phyloP scores from a whole-genome alignment of 768 basidiomycete genomes.

The Mycena kentingensis region DNA sequence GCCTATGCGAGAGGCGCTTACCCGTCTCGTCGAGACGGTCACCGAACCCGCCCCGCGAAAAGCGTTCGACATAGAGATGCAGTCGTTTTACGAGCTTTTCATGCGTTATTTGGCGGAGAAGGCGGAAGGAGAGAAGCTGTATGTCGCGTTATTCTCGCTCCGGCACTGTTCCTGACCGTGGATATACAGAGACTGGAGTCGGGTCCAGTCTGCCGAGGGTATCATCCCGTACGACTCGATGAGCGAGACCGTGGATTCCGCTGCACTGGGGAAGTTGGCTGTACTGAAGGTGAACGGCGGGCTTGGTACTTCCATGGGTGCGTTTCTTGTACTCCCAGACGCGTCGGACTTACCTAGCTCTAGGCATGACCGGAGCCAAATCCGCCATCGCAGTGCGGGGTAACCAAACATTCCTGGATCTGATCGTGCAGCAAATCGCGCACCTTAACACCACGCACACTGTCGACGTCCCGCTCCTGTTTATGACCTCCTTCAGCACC shows the following conservation, averaged over 20 bases:
- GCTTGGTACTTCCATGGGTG: slow-evolving; percentile 87
- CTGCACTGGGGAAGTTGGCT: slow-evolving; percentile 85
- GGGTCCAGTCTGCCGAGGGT: slow-evolving; percentile 79
- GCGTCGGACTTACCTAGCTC: no score
- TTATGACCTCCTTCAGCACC: slow-evolving; percentile 99
- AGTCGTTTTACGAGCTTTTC: slow-evolving; percentile 80
- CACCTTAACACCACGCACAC: slow-evolving; percentile 83
- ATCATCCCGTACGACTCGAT: slow-evolving; percentile 80
- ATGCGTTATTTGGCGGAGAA: slow-evolving; percentile 76
- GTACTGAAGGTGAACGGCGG: slow-evolving; percentile 96
- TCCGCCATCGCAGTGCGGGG: slow-evolving; percentile 94
- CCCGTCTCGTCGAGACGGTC: slow-evolving; percentile 62
- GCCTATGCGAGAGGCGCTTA: slow-evolving; percentile 69
- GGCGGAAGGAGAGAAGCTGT: slow-evolving; percentile 72
- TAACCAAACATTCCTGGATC: slow-evolving; percentile 96
- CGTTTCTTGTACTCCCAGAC: no score
- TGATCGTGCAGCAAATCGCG: slow-evolving; percentile 92
- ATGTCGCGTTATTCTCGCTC: slow-evolving; percentile 41
- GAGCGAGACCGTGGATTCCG: slow-evolving; percentile 53
- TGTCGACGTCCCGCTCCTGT: slow-evolving; percentile 90
- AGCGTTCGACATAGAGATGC: slow-evolving; percentile 79
- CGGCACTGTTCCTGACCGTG: slow-evolving; percentile 67
- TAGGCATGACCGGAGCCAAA: slow-evolving; percentile 86
- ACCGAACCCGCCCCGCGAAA: slow-evolving; percentile 58
- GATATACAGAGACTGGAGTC: slow-evolving; percentile 83